A percentile compares a stretch with the other conserved stretches of the same genome.
phyloP scores from a whole-genome alignment of 2,329 filamentous ascomycete species.

The Chlorencoelia australis region DNA sequence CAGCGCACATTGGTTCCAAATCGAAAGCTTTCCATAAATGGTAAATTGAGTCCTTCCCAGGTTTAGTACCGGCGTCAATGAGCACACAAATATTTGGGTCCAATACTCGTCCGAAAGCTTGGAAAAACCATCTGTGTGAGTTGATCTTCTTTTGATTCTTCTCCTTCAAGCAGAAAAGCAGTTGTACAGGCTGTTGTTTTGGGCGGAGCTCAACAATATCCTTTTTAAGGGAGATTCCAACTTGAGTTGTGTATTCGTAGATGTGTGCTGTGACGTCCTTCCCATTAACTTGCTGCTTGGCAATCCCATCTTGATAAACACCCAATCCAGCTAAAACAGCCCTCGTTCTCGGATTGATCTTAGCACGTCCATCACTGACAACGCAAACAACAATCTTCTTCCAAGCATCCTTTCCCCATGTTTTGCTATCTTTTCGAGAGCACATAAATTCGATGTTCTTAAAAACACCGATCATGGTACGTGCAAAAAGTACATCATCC shows the following conservation, averaged over 20 bases:
- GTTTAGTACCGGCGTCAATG: slow-evolving; percentile 90
- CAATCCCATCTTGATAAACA: slow-evolving; percentile 96
- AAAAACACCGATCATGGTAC: slow-evolving; percentile 93
- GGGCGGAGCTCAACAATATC: slow-evolving; percentile 76
- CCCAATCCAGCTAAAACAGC: slow-evolving; percentile 87
- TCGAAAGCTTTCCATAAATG: slow-evolving; percentile 98
- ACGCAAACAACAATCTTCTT: slow-evolving; percentile 99
- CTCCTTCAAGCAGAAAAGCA: slow-evolving; percentile 97
- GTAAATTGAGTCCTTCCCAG: slow-evolving; percentile 90
- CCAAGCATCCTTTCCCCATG: slow-evolving; percentile 97
- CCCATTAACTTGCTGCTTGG: slow-evolving; percentile 93
- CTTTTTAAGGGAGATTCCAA: slow-evolving; percentile 81
- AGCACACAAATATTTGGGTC: slow-evolving; percentile 96
- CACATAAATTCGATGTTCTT: slow-evolving; percentile 99
- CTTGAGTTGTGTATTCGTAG: slow-evolving; percentile 88
- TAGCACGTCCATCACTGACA: slow-evolving; percentile 91
- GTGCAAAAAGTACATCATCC: slow-evolving; percentile 88
- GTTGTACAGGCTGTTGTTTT: slow-evolving; percentile 83
- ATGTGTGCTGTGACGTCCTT: slow-evolving; percentile 97
- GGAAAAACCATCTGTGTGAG: slow-evolving; percentile 98
- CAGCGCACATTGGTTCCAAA: slow-evolving; percentile 92
- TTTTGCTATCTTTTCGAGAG: slow-evolving; percentile 83
- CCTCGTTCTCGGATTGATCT: slow-evolving; percentile 88
- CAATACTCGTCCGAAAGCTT: slow-evolving; percentile 84
- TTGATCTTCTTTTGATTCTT: slow-evolving; percentile 99